A percentile compares a stretch with the other conserved stretches of the same genome.
Evolutionary conservation across 768 basidiomycete genomes (phyloP).

Genomic region (Boletus rubescentipes): DNA sequence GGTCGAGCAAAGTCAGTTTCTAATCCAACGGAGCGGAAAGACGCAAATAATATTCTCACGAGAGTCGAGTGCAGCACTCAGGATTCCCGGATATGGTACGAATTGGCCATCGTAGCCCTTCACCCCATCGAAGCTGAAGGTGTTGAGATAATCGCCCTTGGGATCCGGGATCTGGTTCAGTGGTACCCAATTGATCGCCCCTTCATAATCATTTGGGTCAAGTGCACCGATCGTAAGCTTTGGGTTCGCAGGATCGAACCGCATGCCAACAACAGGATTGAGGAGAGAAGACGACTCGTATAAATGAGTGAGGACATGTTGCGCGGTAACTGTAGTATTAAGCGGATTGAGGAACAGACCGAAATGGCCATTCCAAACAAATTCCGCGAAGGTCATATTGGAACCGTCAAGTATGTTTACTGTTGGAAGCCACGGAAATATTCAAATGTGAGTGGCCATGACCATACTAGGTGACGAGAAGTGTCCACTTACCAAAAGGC

Average conservation of each 20-base stretch:
- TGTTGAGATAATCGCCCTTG: conserved; percentile 17
- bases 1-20: background rate
- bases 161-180: conserved; percentile 19
- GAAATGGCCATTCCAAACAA: conserved; percentile 22
- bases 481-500: conserved; percentile 14
- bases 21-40: background rate
- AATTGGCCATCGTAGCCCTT: conserved; percentile 31
- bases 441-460: background rate
- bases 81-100: conserved; percentile 13
- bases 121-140: conserved; percentile 26
- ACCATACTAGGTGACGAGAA: background rate
- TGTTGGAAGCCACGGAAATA: background rate
- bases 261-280: conserved; percentile 32
- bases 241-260: conserved; percentile 29
- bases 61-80: conserved; percentile 26
- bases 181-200: conserved; percentile 31
- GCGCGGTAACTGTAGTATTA: conserved; percentile 8
- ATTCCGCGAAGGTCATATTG: background rate
- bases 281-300: conserved; percentile 25
- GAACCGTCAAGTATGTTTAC: conserved; percentile 28
- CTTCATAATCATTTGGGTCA: conserved; percentile 32
- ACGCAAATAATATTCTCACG: conserved; percentile 11
- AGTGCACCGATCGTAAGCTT: conserved; percentile 33
- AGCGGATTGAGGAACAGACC: conserved; percentile 28
- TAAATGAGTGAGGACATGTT: conserved; percentile 19